Evolutionary conservation across 2,329 filamentous ascomycete genomes (phyloP).

Genomic region (Colletotrichum trifolii): DNA sequence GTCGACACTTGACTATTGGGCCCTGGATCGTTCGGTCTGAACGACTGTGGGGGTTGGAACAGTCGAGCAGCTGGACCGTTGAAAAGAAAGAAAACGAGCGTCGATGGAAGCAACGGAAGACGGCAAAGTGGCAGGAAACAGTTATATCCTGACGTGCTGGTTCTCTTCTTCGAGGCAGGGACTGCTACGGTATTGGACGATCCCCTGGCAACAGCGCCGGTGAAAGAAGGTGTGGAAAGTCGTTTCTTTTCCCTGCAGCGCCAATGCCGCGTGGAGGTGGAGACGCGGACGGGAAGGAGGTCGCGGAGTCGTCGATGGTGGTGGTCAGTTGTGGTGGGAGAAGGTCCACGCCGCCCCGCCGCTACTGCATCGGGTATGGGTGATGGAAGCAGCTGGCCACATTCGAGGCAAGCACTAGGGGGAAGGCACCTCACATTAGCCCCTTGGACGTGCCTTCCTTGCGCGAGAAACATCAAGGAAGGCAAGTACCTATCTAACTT

Average conservation of each 20-base stretch:
- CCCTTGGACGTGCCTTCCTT: too few relatives aligned
- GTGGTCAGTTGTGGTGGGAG: background rate
- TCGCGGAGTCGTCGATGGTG: too few relatives aligned
- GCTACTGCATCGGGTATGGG: background rate
- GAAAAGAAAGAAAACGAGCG: conserved; percentile 15
- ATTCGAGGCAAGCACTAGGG: conserved; percentile 7
- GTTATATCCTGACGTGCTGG: conserved; percentile 20
- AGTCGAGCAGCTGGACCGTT: conserved; percentile 12
- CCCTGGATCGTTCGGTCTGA: too few relatives aligned
- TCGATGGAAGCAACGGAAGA: conserved; percentile 11
- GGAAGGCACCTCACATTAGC: too few relatives aligned
- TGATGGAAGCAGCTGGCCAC: conserved; percentile 4
- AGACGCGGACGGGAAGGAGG: background rate
- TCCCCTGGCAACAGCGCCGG: conserved; percentile 12
- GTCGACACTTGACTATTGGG: background rate
- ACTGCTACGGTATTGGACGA: background rate
- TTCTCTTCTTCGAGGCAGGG: background rate
- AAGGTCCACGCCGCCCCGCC: conserved; percentile 14
- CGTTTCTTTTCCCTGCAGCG: conserved; percentile 27
- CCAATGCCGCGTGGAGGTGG: conserved; percentile 30
- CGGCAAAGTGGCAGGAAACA: conserved; percentile 9
- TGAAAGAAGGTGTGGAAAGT: conserved; percentile 26
- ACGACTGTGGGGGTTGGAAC: too few relatives aligned
- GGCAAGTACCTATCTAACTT: too few relatives aligned
- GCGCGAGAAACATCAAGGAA: too few relatives aligned